These are phyloP conservation scores for Cnidoscolus chayamansa DNA, from an alignment of 441 rosid species.

Conservation along the genomic window DNA sequence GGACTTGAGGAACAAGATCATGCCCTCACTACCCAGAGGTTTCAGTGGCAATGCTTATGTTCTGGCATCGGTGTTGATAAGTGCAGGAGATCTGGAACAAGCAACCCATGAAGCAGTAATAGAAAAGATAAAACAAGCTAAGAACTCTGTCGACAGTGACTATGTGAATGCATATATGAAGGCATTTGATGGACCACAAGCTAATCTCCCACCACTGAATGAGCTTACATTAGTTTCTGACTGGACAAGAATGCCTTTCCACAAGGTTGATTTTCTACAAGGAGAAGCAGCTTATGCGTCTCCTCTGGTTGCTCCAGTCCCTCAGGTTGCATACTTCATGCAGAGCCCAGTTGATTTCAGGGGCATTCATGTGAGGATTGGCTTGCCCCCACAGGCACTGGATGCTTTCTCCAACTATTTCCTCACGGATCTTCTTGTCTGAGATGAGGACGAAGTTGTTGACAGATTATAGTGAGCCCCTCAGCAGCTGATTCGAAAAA, in stretches of 20 bases:
- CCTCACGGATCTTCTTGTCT: conserved; percentile 10
- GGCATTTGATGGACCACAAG: conserved; percentile 45
- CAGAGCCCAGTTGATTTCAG: conserved; percentile 46
- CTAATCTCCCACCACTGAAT: conserved; percentile 48
- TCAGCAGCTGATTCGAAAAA: too few species aligned
- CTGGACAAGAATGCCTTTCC: conserved; percentile 70
- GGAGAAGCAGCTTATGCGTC: conserved; percentile 42
- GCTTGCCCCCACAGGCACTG: conserved; percentile 40
- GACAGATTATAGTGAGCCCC: too few species aligned
- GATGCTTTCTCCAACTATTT: conserved; percentile 42
- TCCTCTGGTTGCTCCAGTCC: conserved; percentile 58
- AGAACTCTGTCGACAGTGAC: conserved; percentile 40
- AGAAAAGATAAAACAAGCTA: conserved; percentile 56
- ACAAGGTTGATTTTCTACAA: conserved; percentile 44
- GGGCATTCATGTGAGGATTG: conserved; percentile 55
- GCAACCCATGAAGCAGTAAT: conserved; percentile 34
- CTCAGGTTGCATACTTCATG: conserved; percentile 64
- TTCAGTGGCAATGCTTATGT: conserved; percentile 65
- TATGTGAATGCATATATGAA: conserved; percentile 53
- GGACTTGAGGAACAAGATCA: conserved; percentile 50
- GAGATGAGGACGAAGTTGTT: too few species aligned
- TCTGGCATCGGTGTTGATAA: conserved; percentile 46
- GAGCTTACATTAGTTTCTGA: conserved; percentile 62
- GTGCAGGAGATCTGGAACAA: conserved; percentile 46
- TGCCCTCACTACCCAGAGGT: conserved; percentile 43